Percentiles rank a stretch among this genome's conserved stretches.
Evolutionary conservation across 495 filamentous ascomycete species (phyloP).

Genomic region (Penicillium atrosanguineum): DNA sequence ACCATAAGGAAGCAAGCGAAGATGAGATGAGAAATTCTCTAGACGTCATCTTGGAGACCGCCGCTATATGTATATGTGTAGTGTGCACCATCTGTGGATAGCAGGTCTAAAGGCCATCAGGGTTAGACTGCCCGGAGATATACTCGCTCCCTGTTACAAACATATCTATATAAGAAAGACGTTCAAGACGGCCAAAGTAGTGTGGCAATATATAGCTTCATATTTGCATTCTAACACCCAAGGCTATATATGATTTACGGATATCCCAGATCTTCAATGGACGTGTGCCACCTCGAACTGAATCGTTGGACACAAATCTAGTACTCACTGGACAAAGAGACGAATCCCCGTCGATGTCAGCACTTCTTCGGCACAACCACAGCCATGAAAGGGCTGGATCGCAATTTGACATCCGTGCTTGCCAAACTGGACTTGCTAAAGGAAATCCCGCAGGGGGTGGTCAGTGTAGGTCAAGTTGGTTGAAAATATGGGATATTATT

Average conservation of each 20-base stretch:
- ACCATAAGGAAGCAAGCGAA: too few relatives aligned
- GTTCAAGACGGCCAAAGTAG: too few relatives aligned
- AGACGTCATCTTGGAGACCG: too few relatives aligned
- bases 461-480: conserved; percentile 3
- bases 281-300: conserved; percentile 42
- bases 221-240: too few relatives aligned
- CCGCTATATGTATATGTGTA: too few relatives aligned
- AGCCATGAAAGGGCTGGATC: conserved; percentile 80
- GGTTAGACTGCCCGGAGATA: too few relatives aligned
- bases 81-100: too few relatives aligned
- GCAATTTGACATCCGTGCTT: conserved; percentile 99
- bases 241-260: background rate
- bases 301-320: conserved; percentile 47
- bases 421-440: background rate
- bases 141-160: too few relatives aligned
- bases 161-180: too few relatives aligned
- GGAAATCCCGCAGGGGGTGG: background rate
- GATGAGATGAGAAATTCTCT: too few relatives aligned
- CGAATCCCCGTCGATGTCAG: conserved; percentile 50
- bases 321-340: conserved; percentile 44
- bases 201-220: too few relatives aligned
- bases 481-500: conserved; percentile 28
- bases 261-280: conserved; percentile 50
- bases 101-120: too few relatives aligned
- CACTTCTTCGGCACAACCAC: conserved; percentile 91